Evolutionary conservation across 2,329 filamentous ascomycete genomes (phyloP).

Genomic region (Fusarium subtropicale): DNA sequence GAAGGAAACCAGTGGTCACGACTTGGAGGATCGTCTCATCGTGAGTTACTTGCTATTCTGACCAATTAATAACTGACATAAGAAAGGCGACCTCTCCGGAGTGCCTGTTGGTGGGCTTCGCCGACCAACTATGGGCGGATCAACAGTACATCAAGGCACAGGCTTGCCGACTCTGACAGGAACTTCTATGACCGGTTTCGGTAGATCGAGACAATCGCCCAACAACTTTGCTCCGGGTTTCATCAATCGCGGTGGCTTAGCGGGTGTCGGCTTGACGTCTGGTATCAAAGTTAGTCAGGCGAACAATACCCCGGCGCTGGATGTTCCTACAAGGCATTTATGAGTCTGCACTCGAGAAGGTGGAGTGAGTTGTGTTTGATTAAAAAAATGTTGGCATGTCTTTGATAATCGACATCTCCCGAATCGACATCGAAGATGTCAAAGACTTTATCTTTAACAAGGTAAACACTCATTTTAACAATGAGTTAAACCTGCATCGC

Average conservation of each 20-base stretch:
- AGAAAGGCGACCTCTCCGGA: slow-evolving; percentile 20
- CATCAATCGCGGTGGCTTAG: slow-evolving; percentile 34
- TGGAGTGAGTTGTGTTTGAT: neutral
- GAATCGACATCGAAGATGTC: neutral
- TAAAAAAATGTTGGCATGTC: neutral
- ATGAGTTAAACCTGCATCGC: neutral
- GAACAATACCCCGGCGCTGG: slow-evolving; percentile 27
- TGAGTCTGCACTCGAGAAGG: slow-evolving; percentile 6
- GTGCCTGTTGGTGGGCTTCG: slow-evolving; percentile 13
- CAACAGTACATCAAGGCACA: slow-evolving; percentile 17
- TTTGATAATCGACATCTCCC: neutral
- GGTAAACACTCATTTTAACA: neutral
- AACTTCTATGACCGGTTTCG: slow-evolving; percentile 21
- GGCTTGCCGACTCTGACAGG: slow-evolving; percentile 12
- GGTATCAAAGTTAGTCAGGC: slow-evolving; percentile 50
- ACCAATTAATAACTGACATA: slow-evolving; percentile 15
- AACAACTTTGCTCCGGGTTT: slow-evolving; percentile 34
- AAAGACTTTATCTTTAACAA: neutral
- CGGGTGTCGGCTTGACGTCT: slow-evolving; percentile 48
- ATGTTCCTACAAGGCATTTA: slow-evolving; percentile 23
- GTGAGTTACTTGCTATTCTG: slow-evolving; percentile 16
- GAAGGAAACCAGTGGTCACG: slow-evolving; percentile 38
- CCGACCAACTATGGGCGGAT: slow-evolving; percentile 22
- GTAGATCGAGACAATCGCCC: slow-evolving; percentile 13
- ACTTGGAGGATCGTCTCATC: slow-evolving; percentile 16